Evolutionary conservation across 805 yeast genomes (phyloP), one percentile per base, ranked within the genome.

Genomic region (Jamesozyma piceae): DNA sequence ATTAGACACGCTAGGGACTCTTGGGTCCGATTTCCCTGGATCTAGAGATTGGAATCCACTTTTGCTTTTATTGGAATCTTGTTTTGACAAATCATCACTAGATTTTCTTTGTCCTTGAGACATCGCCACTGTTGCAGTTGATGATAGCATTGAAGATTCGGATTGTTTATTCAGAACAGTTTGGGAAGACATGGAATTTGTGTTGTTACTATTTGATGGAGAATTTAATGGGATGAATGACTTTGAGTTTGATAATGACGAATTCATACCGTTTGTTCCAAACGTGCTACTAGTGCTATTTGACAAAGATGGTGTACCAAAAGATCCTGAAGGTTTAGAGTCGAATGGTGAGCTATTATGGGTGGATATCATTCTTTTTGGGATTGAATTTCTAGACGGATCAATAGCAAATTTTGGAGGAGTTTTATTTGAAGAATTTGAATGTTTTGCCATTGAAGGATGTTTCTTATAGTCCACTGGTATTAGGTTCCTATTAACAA

Each of bases 401-500:
- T 54, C 51, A 6, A 57, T 55, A 1, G 64, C 53, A 41, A 56
- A 50, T 41, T 62, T 53, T 26, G 63, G 58, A 9, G 57, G 44
- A 5, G 46, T 29, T 20, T 46, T 46, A 43, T 50, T 57, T 39
- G 54, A 38, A 31, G 63, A 60, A 37, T 51, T 48, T 21, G 55
- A 59, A 14, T 31, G 36, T 29, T 52, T 52, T 20, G 64, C 62
- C 63, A 82, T 76, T 2, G 84, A 73, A 11, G 87, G 80, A 62
- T 84, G 90, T 34, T 76, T 77, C 41, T 71, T 72, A 60, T 83
- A 84, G 39, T 80, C 83, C 5, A 84, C 81, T 0, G 90, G 88
- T 3, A 71, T 64, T 49, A 82, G 66, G 32, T 66, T 62, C 57
- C 68, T 65, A 49, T 68, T 66, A 40, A 69, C 54, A 39, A 56